Evolutionary conservation across 768 basidiomycete genomes (phyloP).

Genomic region (Podaxis sp.): DNA sequence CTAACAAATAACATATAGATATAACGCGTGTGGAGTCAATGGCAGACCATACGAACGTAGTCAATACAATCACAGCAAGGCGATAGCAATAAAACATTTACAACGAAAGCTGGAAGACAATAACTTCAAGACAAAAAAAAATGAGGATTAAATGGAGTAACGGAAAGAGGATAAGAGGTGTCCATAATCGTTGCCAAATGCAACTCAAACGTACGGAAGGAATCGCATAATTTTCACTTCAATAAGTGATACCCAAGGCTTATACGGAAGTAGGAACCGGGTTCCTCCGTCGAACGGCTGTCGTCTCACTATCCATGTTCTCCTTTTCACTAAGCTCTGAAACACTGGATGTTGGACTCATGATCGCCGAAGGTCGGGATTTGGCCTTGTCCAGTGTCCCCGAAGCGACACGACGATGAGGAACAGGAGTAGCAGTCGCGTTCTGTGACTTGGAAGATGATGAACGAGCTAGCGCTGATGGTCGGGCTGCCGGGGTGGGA

Average conservation of each 20-base stretch:
- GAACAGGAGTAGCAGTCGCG: slow-evolving; percentile 26
- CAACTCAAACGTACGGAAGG: background rate
- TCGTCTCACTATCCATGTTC: slow-evolving; percentile 40
- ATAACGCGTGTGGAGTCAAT: slow-evolving; percentile 1
- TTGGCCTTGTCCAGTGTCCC: slow-evolving; percentile 30
- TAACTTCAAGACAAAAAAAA: background rate
- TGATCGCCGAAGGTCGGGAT: slow-evolving; percentile 29
- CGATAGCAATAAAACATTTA: slow-evolving; percentile 5
- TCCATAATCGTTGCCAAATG: slow-evolving; percentile 8
- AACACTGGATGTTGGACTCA: slow-evolving; percentile 38
- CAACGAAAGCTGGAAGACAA: slow-evolving; percentile 9
- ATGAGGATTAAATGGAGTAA: background rate
- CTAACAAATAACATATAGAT: slow-evolving; percentile 11
- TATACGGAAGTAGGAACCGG: slow-evolving; percentile 32
- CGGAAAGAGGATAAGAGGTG: background rate
- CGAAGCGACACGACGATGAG: slow-evolving; percentile 31
- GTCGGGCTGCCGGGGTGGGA: slow-evolving; percentile 36
- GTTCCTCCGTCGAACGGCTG: slow-evolving; percentile 28
- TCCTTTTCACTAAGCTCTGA: slow-evolving; percentile 59
- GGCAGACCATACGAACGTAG: slow-evolving; percentile 2
- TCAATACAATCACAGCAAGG: slow-evolving; percentile 17
- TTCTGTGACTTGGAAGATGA: slow-evolving; percentile 32
- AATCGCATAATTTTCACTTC: background rate
- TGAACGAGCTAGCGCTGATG: slow-evolving; percentile 36
- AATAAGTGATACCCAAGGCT: background rate